A percentile compares a stretch with the other conserved stretches of the same genome.
phyloP scores from a whole-genome alignment of 2,329 filamentous ascomycete species.

The Aspergillus vadensis region DNA sequence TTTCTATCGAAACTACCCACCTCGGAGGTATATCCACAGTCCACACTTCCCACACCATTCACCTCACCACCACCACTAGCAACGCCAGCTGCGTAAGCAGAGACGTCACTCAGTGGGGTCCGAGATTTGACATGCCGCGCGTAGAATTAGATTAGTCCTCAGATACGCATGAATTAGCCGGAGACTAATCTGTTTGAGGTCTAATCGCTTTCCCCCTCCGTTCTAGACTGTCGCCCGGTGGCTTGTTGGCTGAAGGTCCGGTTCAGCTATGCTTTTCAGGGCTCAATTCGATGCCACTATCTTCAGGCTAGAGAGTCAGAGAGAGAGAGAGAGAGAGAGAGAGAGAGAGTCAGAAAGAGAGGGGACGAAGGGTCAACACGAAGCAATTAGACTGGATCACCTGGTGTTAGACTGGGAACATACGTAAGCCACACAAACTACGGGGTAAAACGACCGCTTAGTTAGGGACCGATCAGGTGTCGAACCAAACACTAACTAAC shows the following conservation, averaged over 20 bases:
- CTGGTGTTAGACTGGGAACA: not conserved
- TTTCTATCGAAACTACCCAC: not conserved
- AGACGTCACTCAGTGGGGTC: slow-evolving; percentile 27
- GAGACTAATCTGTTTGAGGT: not conserved
- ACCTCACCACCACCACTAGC: not conserved
- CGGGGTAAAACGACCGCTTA: not conserved
- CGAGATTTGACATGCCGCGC: slow-evolving; percentile 10
- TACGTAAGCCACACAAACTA: slow-evolving; percentile 5
- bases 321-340: no score
- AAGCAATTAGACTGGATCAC: not conserved
- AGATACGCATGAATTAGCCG: not conserved
- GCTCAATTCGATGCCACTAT: not conserved
- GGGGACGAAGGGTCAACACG: not conserved
- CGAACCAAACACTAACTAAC: not conserved
- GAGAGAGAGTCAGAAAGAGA: no score
- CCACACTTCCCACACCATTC: not conserved
- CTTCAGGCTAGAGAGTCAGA: not conserved
- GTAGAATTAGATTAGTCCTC: slow-evolving; percentile 7
- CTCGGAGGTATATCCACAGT: not conserved
- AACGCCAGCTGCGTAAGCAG: slow-evolving; percentile 22
- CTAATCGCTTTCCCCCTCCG: not conserved
- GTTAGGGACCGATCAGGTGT: not conserved
- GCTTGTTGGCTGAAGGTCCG: not conserved
- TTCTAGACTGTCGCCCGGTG: not conserved
- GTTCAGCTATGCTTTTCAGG: not conserved